Percentiles rank a stretch among this genome's conserved stretches.
Conservation (phyloP, 257 asterid genomes). For the Vinca minor region DNA sequence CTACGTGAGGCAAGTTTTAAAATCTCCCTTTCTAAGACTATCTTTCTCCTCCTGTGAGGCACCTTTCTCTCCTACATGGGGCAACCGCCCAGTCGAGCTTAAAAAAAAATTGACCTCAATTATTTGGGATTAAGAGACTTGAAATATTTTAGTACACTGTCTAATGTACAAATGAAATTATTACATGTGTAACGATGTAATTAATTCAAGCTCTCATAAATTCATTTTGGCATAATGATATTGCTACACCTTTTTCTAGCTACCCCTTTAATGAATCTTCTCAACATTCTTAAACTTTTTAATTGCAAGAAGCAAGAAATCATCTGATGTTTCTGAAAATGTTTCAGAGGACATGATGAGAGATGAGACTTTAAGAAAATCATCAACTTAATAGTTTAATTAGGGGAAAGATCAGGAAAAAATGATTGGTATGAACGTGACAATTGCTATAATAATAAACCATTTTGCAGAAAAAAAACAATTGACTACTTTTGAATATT, state of each 20-base stretch:
- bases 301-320: neutral
- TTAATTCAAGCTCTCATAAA: too few species aligned
- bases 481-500: neutral
- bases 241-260: neutral
- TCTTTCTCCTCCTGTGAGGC: too few species aligned
- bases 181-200: too few species aligned
- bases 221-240: too few species aligned
- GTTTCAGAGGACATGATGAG: conserved; percentile 9
- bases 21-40: too few species aligned
- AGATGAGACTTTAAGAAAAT: conserved; percentile 10
- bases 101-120: too few species aligned
- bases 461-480: neutral
- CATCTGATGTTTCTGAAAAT: neutral
- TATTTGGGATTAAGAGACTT: too few species aligned
- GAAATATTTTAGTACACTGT: too few species aligned
- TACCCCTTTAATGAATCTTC: neutral
- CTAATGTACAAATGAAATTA: too few species aligned
- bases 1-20: too few species aligned
- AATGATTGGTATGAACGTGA: conserved; percentile 16
- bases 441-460: neutral
- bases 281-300: conserved; percentile 11
- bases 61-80: too few species aligned
- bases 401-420: conserved; percentile 1
- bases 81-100: too few species aligned
- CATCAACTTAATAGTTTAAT: conserved; percentile 1